Percentiles rank a stretch among this genome's conserved stretches.
These are phyloP conservation scores for Cordyceps fumosorosea DNA, from an alignment of 2,329 filamentous ascomycete genomes.

Conservation along the genomic window DNA sequence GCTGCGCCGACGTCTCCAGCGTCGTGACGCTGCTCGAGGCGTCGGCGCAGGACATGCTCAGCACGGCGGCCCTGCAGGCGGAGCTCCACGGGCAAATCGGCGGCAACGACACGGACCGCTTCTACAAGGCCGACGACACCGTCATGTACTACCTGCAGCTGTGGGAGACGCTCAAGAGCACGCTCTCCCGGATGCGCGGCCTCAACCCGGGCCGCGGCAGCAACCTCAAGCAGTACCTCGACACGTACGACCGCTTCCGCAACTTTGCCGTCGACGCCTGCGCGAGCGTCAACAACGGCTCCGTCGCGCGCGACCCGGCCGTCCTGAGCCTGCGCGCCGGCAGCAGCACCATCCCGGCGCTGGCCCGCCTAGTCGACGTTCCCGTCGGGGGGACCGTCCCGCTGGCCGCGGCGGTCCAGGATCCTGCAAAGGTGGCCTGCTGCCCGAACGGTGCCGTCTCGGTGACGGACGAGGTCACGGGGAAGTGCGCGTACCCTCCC, in stretches of 20 bases:
- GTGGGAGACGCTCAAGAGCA: slow-evolving; percentile 26
- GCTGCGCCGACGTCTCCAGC: slow-evolving; percentile 29
- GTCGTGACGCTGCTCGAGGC: slow-evolving; percentile 27
- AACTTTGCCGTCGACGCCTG: slow-evolving; percentile 29
- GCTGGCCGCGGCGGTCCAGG: slow-evolving; percentile 29
- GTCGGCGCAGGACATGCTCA: slow-evolving; percentile 25
- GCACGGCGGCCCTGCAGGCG: slow-evolving; percentile 19
- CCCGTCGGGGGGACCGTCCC: slow-evolving; percentile 18
- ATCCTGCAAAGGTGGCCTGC: slow-evolving; percentile 27
- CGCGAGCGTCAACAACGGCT: slow-evolving; percentile 24
- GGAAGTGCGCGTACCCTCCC: slow-evolving; percentile 25
- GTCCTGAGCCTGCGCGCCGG: slow-evolving; percentile 28
- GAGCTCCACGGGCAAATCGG: slow-evolving; percentile 21
- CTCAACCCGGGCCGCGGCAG: slow-evolving; percentile 17
- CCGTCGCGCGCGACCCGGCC: slow-evolving; percentile 22
- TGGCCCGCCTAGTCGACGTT: slow-evolving; percentile 26
- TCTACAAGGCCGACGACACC: slow-evolving; percentile 20
- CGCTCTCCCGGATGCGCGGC: slow-evolving; percentile 22
- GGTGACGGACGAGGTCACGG: slow-evolving; percentile 13
- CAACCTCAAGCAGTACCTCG: slow-evolving; percentile 26
- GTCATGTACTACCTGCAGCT: slow-evolving; percentile 24
- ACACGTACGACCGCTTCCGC: slow-evolving; percentile 25
- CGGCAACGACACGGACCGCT: slow-evolving; percentile 17
- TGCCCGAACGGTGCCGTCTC: slow-evolving; percentile 24
- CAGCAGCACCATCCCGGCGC: slow-evolving; percentile 21